A percentile compares a stretch with the other conserved stretches of the same genome.
phyloP scores from a whole-genome alignment of 768 basidiomycete genomes.

The Termitomyces sp. region DNA sequence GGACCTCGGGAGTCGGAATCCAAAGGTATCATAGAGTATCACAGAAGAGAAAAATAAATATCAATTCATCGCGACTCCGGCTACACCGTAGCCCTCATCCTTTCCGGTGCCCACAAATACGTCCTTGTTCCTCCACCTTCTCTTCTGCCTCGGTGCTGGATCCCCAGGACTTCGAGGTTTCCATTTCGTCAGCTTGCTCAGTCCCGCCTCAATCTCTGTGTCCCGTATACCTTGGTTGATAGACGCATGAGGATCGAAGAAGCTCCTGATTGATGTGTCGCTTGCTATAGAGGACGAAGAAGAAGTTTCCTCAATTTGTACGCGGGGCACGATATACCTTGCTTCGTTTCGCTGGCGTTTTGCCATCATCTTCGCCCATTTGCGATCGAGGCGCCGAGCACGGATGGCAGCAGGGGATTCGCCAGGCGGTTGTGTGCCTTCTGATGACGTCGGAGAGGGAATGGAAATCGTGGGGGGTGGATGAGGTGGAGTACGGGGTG shows the following conservation, averaged over 20 bases:
- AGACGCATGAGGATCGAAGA: slow-evolving; percentile 1
- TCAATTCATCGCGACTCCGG: too few species aligned
- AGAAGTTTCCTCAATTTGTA: not conserved
- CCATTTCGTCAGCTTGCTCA: not conserved
- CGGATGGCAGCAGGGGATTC: not conserved
- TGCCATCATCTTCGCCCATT: slow-evolving; percentile 1
- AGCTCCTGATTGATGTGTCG: not conserved
- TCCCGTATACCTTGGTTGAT: not conserved
- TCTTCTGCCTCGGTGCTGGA: not conserved
- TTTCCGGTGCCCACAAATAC: not conserved
- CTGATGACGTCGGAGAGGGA: slow-evolving; percentile 6
- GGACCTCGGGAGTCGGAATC: too few species aligned
- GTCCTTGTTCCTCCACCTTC: not conserved
- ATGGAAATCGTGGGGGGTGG: not conserved
- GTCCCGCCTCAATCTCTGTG: not conserved
- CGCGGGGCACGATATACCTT: not conserved
- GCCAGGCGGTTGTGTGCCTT: not conserved
- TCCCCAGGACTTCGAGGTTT: not conserved
- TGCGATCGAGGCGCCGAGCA: not conserved
- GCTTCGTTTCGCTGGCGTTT: not conserved
- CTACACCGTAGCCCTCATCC: not conserved
- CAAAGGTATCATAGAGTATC: too few species aligned
- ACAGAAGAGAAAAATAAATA: too few species aligned
- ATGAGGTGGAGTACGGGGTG: not conserved
- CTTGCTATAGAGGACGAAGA: not conserved